phyloP scores from a whole-genome alignment of 371 early-diverging fungal genomes.

The Mortierella sp. region DNA sequence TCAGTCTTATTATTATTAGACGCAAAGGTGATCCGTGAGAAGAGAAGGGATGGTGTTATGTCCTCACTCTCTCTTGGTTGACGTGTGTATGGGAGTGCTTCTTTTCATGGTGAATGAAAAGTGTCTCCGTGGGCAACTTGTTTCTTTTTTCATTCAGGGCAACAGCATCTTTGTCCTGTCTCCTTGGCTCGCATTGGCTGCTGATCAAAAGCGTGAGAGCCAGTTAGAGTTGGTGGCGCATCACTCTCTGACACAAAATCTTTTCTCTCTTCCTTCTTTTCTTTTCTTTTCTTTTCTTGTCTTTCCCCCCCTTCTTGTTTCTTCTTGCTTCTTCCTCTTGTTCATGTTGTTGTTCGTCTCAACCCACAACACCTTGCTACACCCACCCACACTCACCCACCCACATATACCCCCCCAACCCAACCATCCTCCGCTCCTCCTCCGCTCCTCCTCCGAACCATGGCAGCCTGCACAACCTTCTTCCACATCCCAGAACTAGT shows the following conservation, averaged over 20 bases:
- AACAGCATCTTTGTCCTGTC: not conserved
- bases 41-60: not conserved
- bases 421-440: not conserved
- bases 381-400: not conserved
- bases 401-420: not conserved
- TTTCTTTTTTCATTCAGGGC: not conserved
- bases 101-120: not conserved
- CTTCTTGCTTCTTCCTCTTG: not conserved
- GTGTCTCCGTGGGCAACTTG: not conserved
- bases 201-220: not conserved
- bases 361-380: not conserved
- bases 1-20: not conserved
- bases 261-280: not conserved
- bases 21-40: not conserved
- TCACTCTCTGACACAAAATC: not conserved
- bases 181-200: not conserved
- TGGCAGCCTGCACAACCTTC: not conserved
- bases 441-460: not conserved
- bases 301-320: not conserved
- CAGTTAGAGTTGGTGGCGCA: conserved; percentile 6
- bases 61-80: too few relatives aligned
- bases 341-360: not conserved
- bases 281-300: not conserved
- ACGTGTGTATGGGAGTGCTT: not conserved
- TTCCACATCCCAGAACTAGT: conserved; percentile 3